phyloP scores from a whole-genome alignment of 2,329 filamentous ascomycete species.

The Fusarium vanettenii region DNA sequence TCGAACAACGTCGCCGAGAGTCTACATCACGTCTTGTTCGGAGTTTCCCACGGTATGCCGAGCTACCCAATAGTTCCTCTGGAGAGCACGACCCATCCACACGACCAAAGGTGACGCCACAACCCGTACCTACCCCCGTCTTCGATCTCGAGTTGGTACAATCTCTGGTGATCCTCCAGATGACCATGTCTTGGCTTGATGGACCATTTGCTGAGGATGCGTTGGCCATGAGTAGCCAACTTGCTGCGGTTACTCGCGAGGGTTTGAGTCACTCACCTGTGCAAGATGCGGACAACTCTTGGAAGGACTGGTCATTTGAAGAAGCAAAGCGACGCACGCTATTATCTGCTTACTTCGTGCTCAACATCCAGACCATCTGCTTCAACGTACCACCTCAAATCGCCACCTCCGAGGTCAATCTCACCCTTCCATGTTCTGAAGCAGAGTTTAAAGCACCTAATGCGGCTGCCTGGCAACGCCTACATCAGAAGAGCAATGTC shows the following conservation, averaged over 20 bases:
- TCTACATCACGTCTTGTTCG: background rate
- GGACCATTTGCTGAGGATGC: background rate
- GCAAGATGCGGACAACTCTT: background rate
- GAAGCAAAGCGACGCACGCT: constrained; percentile 31
- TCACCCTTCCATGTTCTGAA: background rate
- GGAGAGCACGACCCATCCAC: background rate
- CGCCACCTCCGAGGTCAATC: constrained; percentile 46
- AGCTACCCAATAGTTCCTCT: background rate
- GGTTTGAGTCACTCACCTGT: background rate
- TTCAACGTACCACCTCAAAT: constrained; percentile 71
- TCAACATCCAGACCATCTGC: constrained; percentile 70
- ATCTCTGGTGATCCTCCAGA: background rate
- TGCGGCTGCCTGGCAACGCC: background rate
- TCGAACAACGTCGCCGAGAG: background rate
- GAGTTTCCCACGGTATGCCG: background rate
- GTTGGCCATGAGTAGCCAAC: background rate
- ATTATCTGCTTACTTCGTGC: constrained; percentile 62
- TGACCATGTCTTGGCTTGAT: background rate
- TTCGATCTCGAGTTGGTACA: background rate
- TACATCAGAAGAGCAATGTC: background rate
- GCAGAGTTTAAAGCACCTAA: background rate
- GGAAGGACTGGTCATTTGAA: background rate
- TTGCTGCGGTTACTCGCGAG: background rate
- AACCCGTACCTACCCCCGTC: background rate
- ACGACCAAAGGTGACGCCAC: background rate